phyloP scores from a whole-genome alignment of 768 basidiomycete species.

The Stropharia rugosoannulata region DNA sequence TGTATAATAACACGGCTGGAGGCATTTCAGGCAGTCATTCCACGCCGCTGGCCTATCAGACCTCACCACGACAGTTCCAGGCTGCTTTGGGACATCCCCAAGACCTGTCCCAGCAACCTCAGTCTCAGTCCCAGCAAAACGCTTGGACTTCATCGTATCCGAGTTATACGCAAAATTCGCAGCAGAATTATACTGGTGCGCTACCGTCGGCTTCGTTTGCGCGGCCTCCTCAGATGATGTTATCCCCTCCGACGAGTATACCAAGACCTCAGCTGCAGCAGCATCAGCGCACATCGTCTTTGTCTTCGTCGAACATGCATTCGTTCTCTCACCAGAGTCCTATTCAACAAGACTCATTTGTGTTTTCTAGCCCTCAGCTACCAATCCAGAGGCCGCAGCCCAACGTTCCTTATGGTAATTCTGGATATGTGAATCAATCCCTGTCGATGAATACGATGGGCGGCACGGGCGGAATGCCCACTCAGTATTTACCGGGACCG shows the following conservation, averaged over 20 bases:
- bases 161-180: slow-evolving; percentile 27
- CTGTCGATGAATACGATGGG: slow-evolving; percentile 4
- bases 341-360: slow-evolving; percentile 24
- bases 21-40: slow-evolving; percentile 3
- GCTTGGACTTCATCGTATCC: slow-evolving; percentile 35
- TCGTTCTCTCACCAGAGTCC: slow-evolving; percentile 21
- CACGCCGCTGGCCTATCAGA: slow-evolving; percentile 28
- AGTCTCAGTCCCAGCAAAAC: slow-evolving; percentile 27
- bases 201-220: slow-evolving; percentile 21
- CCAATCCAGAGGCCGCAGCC: slow-evolving; percentile 23
- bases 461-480: slow-evolving; percentile 6
- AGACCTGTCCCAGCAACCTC: slow-evolving; percentile 30
- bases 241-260: neutral
- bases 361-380: slow-evolving; percentile 23
- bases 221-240: slow-evolving; percentile 15
- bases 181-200: slow-evolving; percentile 24
- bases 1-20: slow-evolving; percentile 25
- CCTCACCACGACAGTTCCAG: slow-evolving; percentile 24
- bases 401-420: slow-evolving; percentile 12
- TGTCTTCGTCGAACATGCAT: slow-evolving; percentile 19
- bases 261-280: slow-evolving; percentile 8
- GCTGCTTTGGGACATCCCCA: slow-evolving; percentile 20
- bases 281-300: slow-evolving; percentile 30
- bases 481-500: slow-evolving; percentile 12
- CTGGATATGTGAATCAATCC: slow-evolving; percentile 16